Evolutionary conservation across 1,284 basidiomycete species (phyloP).

Genomic region (Ustilago crameri): DNA sequence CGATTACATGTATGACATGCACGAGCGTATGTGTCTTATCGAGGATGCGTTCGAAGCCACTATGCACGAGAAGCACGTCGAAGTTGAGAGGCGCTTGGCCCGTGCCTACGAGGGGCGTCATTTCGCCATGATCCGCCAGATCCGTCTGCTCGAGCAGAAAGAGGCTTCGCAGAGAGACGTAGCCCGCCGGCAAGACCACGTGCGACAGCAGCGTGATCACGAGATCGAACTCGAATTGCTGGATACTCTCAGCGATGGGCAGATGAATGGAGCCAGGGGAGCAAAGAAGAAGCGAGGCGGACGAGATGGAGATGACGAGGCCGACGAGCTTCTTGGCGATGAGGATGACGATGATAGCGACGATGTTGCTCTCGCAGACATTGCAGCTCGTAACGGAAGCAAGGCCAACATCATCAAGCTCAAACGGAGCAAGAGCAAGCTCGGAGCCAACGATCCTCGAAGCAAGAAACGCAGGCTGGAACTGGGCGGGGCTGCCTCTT

Average conservation of each 20-base stretch:
- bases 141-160: slow-evolving; percentile 43
- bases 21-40: slow-evolving; percentile 47
- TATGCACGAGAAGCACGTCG: slow-evolving; percentile 39
- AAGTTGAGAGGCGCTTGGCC: slow-evolving; percentile 52
- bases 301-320: slow-evolving; percentile 31
- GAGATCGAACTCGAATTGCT: slow-evolving; percentile 65
- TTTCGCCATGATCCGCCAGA: slow-evolving; percentile 47
- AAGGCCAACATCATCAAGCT: slow-evolving; percentile 50
- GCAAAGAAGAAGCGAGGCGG: slow-evolving; percentile 20
- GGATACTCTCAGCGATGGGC: slow-evolving; percentile 55
- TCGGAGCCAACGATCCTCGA: slow-evolving; percentile 17
- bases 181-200: slow-evolving; percentile 37
- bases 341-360: slow-evolving; percentile 45
- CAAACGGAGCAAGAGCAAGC: slow-evolving; percentile 49
- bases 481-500: slow-evolving; percentile 18
- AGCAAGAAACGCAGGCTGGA: slow-evolving; percentile 47
- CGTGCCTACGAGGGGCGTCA: slow-evolving; percentile 56
- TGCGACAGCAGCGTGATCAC: slow-evolving; percentile 50
- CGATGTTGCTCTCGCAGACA: slow-evolving; percentile 44
- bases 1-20: slow-evolving; percentile 49
- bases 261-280: slow-evolving; percentile 4
- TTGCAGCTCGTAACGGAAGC: slow-evolving; percentile 28
- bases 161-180: slow-evolving; percentile 43
- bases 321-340: slow-evolving; percentile 41
- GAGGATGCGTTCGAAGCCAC: slow-evolving; percentile 44